Evolutionary conservation across 192 early-diverging fungal species (phyloP).

Genomic region (Umbelopsis isabellina): DNA sequence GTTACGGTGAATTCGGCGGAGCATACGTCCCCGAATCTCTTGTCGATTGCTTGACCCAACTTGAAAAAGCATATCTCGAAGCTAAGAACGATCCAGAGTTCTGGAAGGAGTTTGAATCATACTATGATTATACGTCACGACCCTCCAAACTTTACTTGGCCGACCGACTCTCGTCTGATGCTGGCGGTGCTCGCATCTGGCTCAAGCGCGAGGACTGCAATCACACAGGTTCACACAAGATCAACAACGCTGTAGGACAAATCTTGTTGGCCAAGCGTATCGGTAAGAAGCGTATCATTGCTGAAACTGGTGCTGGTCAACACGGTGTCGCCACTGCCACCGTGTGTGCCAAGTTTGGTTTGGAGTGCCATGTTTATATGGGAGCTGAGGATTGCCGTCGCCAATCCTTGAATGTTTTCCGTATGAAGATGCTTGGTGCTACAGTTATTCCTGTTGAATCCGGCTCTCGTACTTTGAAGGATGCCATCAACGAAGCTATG

Average conservation of each 20-base stretch:
- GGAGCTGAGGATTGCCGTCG: conserved; percentile 93
- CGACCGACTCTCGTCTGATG: conserved; percentile 77
- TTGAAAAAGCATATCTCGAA: conserved; percentile 80
- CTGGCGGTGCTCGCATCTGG: conserved; percentile 90
- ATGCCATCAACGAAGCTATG: conserved; percentile 99
- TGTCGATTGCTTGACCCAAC: conserved; percentile 89
- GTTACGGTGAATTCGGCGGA: conserved; percentile 96
- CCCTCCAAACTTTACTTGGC: conserved; percentile 90
- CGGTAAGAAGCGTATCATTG: conserved; percentile 96
- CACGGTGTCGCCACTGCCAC: conserved; percentile 98
- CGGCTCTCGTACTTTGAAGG: conserved; percentile 89
- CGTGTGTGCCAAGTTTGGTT: conserved; percentile 96
- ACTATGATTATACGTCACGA: conserved; percentile 92
- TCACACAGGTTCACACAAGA: conserved; percentile 99
- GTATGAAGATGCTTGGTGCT: conserved; percentile 93
- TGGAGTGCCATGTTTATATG: conserved; percentile 98
- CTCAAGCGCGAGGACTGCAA: conserved; percentile 99
- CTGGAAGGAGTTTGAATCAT: conserved; percentile 88
- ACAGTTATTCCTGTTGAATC: conserved; percentile 83
- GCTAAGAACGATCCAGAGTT: conserved; percentile 90
- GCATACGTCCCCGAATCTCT: conserved; percentile 98
- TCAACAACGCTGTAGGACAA: conserved; percentile 98
- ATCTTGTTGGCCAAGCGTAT: conserved; percentile 91
- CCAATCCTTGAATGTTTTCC: conserved; percentile 95
- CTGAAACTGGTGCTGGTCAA: conserved; percentile 98